Evolutionary conservation across 805 yeast species (phyloP).

Genomic region (Suhomyces prunicola): DNA sequence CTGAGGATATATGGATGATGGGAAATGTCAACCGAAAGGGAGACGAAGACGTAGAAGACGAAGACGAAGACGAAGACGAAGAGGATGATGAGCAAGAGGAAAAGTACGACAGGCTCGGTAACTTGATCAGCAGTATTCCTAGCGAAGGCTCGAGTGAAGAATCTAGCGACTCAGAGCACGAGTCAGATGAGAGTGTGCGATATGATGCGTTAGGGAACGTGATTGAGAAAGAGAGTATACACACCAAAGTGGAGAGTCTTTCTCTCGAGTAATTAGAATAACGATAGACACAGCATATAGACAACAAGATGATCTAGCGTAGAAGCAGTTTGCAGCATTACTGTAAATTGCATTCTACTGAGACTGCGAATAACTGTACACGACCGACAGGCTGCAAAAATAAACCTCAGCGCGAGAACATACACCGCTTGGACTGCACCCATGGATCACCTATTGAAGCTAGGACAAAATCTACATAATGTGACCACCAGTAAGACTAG

Average conservation of each 20-base stretch:
- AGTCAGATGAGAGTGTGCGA: conserved; percentile 11
- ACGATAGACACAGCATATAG: not conserved
- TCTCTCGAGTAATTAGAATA: not conserved
- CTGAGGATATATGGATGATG: conserved; percentile 69
- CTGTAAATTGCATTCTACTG: too few species aligned
- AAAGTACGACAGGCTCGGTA: conserved; percentile 21
- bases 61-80: conserved; percentile 6
- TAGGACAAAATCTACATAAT: too few species aligned
- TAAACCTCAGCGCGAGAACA: too few species aligned
- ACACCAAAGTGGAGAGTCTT: not conserved
- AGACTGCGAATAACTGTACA: too few species aligned
- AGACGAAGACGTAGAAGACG: conserved; percentile 13
- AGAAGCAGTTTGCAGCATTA: too few species aligned
- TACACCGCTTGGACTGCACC: too few species aligned
- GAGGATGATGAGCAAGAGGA: conserved; percentile 10
- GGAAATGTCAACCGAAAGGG: conserved; percentile 66
- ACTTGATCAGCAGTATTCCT: conserved; percentile 11
- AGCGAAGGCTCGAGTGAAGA: conserved; percentile 12
- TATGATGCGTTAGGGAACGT: conserved; percentile 25
- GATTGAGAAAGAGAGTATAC: conserved; percentile 5
- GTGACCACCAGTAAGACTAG: too few species aligned
- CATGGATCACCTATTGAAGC: too few species aligned
- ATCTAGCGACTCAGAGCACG: conserved; percentile 12
- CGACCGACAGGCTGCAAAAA: too few species aligned
- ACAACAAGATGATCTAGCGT: too few species aligned